Percentiles rank a stretch among this genome's conserved stretches.
Conservation (phyloP, 2,329 filamentous ascomycete species). For the Pseudogymnoascus sp. region DNA sequence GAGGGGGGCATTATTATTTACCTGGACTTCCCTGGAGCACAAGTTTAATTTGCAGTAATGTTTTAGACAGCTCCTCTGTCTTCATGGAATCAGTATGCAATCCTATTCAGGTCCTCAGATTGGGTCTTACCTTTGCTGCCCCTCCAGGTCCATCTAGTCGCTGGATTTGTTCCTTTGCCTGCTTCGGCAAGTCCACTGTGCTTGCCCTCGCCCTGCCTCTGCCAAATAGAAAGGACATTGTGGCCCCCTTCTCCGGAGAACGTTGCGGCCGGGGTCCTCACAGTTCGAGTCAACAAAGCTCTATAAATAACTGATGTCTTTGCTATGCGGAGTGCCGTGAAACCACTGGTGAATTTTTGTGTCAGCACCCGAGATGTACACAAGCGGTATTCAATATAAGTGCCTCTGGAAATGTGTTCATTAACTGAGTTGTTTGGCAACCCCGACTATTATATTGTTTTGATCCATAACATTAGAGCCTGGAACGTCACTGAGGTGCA, state of each 20-base stretch:
- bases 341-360: not conserved
- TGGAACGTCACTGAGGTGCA: slow-evolving; percentile 7
- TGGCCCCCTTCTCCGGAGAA: slow-evolving; percentile 8
- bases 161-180: slow-evolving; percentile 54
- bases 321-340: not conserved
- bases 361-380: not conserved
- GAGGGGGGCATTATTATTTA: slow-evolving; percentile 34
- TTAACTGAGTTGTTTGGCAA: slow-evolving; percentile 5
- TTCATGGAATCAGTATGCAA: slow-evolving; percentile 32
- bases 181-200: slow-evolving; percentile 44
- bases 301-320: slow-evolving; percentile 8
- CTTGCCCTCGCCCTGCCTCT: slow-evolving; percentile 53
- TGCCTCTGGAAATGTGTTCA: not conserved
- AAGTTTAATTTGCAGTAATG: slow-evolving; percentile 84
- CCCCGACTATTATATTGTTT: slow-evolving; percentile 5
- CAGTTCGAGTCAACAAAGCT: not conserved
- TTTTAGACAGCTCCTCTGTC: slow-evolving; percentile 81
- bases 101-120: not conserved
- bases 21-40: slow-evolving; percentile 89
- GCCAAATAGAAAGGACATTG: slow-evolving; percentile 65
- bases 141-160: slow-evolving; percentile 51
- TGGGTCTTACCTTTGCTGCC: slow-evolving; percentile 44
- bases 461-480: slow-evolving; percentile 7
- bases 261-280: not conserved
- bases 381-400: not conserved